These are phyloP conservation scores for Scenedesmus sp. DNA, from an alignment of 163 green algal genomes.

Conservation along the genomic window DNA sequence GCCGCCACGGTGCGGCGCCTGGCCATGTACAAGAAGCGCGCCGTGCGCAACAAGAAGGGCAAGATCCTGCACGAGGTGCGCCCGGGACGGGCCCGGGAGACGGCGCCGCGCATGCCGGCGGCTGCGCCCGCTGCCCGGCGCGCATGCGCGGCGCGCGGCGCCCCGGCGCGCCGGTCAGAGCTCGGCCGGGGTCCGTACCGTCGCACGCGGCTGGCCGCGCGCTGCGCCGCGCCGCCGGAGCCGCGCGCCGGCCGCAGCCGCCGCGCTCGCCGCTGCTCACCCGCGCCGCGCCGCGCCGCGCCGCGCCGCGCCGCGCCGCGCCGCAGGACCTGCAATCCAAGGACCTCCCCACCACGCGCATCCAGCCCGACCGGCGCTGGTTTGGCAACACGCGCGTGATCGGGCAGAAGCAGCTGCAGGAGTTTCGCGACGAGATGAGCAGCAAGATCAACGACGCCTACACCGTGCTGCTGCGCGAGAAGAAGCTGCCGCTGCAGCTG, in stretches of 20 bases:
- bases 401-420: slow-evolving; percentile 95
- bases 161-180: not conserved
- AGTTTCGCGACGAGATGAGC: slow-evolving; percentile 96
- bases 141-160: not conserved
- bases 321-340: slow-evolving; percentile 93
- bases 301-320: too few relatives aligned
- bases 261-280: too few relatives aligned
- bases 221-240: too few relatives aligned
- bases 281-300: too few relatives aligned
- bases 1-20: slow-evolving; percentile 88
- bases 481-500: slow-evolving; percentile 96
- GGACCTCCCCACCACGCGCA: slow-evolving; percentile 94
- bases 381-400: slow-evolving; percentile 99
- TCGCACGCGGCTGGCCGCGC: not conserved
- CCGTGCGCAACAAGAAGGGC: slow-evolving; percentile 91
- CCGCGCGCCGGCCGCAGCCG: too few relatives aligned
- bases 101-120: too few relatives aligned
- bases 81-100: too few relatives aligned
- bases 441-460: slow-evolving; percentile 94
- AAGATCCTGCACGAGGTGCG: slow-evolving; percentile 81
- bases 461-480: slow-evolving; percentile 94
- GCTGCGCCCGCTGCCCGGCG: not conserved
- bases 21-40: slow-evolving; percentile 95
- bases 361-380: slow-evolving; percentile 96
- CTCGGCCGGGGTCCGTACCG: not conserved